Percentiles rank a stretch among this genome's conserved stretches.
phyloP scores from a whole-genome alignment of 306 rosid genomes.

The Acacia crassicarpa region DNA sequence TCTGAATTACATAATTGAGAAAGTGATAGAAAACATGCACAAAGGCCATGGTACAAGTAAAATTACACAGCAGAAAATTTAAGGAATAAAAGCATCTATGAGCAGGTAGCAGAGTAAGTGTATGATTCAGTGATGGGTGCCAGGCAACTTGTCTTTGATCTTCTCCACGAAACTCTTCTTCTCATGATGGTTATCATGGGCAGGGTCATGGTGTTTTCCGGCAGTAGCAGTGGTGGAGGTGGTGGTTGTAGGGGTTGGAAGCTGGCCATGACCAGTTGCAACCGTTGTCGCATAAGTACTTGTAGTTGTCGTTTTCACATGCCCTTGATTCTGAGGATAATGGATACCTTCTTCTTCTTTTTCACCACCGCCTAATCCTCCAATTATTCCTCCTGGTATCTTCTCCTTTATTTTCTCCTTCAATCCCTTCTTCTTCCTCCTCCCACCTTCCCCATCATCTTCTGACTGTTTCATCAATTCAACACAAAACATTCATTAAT shows the following conservation, averaged over 20 bases:
- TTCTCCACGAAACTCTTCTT: constrained; percentile 68
- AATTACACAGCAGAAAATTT: neutral
- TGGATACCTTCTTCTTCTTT: neutral
- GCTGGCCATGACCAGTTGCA: neutral
- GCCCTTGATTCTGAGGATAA: constrained; percentile 19
- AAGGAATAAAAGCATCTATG: neutral
- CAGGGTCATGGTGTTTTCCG: constrained; percentile 12
- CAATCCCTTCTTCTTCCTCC: constrained; percentile 68
- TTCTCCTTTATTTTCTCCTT: constrained; percentile 69
- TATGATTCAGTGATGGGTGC: constrained; percentile 38
- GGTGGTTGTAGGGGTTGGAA: constrained; percentile 15
- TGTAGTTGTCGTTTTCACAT: neutral
- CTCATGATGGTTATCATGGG: constrained; percentile 37
- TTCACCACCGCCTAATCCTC: neutral
- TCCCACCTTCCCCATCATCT: constrained; percentile 73
- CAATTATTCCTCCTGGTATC: constrained; percentile 29
- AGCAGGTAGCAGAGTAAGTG: neutral
- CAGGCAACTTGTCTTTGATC: constrained; percentile 81
- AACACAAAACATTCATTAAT: neutral
- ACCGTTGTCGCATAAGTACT: neutral
- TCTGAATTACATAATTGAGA: neutral
- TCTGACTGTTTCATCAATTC: constrained; percentile 41
- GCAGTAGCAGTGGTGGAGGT: neutral
- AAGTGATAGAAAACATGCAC: neutral
- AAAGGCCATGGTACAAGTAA: neutral